Percentiles rank a stretch among this genome's conserved stretches.
Conservation (phyloP, 257 asterid species). For the Nicotiana knightiana region DNA sequence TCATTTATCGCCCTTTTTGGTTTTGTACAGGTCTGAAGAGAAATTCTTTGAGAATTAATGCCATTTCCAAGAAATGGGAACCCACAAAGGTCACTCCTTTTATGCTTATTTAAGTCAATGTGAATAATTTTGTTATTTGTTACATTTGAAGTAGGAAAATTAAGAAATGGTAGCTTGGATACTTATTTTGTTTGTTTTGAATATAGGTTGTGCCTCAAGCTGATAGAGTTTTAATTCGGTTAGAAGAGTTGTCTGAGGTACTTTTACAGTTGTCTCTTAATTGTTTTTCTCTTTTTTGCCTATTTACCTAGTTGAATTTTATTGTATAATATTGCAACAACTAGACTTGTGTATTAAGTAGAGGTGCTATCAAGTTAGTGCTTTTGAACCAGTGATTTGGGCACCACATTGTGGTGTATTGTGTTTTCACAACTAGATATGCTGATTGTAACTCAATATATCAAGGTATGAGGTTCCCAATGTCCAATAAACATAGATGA, state of each 20-base stretch:
- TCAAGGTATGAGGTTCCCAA: too few relatives aligned
- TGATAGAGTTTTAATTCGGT: constrained; percentile 78
- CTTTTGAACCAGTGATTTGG: background rate
- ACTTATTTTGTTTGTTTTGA: background rate
- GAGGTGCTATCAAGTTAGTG: background rate
- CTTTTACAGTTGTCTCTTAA: background rate
- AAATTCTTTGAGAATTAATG: constrained; percentile 48
- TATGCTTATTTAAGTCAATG: background rate
- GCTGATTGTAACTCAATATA: too few relatives aligned
- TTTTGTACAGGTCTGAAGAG: constrained; percentile 32
- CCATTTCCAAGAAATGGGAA: constrained; percentile 58
- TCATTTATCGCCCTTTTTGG: background rate
- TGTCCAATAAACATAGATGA: too few relatives aligned
- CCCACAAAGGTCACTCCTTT: constrained; percentile 49
- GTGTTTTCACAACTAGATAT: too few relatives aligned
- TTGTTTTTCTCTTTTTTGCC: background rate
- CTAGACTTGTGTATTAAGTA: background rate
- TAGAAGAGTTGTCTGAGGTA: constrained; percentile 75
- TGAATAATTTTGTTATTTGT: background rate
- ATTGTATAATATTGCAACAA: background rate
- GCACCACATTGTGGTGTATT: too few relatives aligned
- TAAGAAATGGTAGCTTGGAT: constrained; percentile 4
- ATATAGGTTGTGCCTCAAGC: constrained; percentile 85
- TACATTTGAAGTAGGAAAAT: background rate
- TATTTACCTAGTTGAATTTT: background rate